These are phyloP conservation scores for Aspergillus sp. DNA, from an alignment of 2,329 filamentous ascomycete species.

Conservation along the genomic window DNA sequence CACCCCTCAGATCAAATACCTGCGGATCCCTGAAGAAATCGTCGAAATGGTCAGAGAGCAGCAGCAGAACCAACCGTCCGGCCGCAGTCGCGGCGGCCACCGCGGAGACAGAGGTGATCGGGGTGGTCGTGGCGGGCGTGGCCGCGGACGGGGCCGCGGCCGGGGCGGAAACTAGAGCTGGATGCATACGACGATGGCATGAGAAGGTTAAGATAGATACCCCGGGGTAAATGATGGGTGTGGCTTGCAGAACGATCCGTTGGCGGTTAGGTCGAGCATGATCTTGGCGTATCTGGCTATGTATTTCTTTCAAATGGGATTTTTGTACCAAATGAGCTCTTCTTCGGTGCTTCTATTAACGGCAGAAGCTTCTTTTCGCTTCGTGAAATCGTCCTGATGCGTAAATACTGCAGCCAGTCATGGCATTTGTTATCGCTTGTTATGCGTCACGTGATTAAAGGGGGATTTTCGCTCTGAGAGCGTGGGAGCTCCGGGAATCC, in stretches of 20 bases:
- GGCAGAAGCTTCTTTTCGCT: conserved; percentile 10
- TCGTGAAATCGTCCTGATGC: not conserved
- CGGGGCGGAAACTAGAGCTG: conserved; percentile 32
- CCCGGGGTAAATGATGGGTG: conserved; percentile 26
- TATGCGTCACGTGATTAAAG: conserved; percentile 17
- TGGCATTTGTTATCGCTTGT: not conserved
- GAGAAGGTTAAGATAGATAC: conserved; percentile 33
- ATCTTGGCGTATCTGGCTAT: conserved; percentile 40
- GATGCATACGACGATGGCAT: conserved; percentile 12
- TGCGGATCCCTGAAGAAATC: conserved; percentile 93
- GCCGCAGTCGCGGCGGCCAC: conserved; percentile 36
- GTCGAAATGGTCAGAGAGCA: conserved; percentile 92
- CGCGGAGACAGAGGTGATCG: conserved; percentile 37
- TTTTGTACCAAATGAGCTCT: conserved; percentile 21
- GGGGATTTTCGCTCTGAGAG: not conserved
- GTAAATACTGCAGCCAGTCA: not conserved
- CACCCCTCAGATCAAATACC: conserved; percentile 84
- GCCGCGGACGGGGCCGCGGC: conserved; percentile 44
- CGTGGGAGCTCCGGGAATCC: not conserved
- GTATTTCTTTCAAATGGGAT: conserved; percentile 26
- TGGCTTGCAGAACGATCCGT: conserved; percentile 26
- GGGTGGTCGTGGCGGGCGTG: conserved; percentile 41
- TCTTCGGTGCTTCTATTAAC: conserved; percentile 4
- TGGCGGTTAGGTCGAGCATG: conserved; percentile 36
- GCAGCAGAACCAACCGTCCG: conserved; percentile 65